Percentiles rank a stretch among this genome's conserved stretches.
These are phyloP conservation scores for Castanea sativa DNA, from an alignment of 306 rosid species.

Conservation along the genomic window DNA sequence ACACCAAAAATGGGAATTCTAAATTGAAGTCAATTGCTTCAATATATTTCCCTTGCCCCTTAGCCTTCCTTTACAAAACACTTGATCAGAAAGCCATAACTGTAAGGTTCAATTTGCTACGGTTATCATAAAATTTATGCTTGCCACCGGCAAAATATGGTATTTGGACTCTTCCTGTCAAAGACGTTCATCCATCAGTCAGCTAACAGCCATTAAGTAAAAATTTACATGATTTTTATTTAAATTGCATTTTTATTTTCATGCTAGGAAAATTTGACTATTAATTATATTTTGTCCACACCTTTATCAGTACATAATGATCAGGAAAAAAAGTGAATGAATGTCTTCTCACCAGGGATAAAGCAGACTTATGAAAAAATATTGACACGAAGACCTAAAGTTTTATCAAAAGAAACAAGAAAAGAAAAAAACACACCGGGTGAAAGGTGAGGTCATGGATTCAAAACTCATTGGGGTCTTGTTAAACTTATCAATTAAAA, in stretches of 20 bases:
- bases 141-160: constrained; percentile 5
- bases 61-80: background rate
- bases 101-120: constrained; percentile 3
- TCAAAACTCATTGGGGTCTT: no score
- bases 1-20: background rate
- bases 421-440: background rate
- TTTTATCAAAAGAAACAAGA: background rate
- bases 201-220: background rate
- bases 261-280: no score
- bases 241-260: no score
- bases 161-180: constrained; percentile 6
- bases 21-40: background rate
- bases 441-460: no score
- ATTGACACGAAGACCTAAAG: background rate
- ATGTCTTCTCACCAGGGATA: background rate
- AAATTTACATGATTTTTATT: no score
- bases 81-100: constrained; percentile 1
- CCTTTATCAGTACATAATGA: background rate
- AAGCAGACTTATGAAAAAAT: background rate
- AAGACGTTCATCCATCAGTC: constrained; percentile 18
- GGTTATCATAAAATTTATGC: background rate
- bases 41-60: background rate
- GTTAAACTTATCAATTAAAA: no score
- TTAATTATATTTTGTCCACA: background rate
- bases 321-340: background rate